phyloP scores from a whole-genome alignment of 1,284 basidiomycete genomes.

The Erythrobasidium hasegawianum region DNA sequence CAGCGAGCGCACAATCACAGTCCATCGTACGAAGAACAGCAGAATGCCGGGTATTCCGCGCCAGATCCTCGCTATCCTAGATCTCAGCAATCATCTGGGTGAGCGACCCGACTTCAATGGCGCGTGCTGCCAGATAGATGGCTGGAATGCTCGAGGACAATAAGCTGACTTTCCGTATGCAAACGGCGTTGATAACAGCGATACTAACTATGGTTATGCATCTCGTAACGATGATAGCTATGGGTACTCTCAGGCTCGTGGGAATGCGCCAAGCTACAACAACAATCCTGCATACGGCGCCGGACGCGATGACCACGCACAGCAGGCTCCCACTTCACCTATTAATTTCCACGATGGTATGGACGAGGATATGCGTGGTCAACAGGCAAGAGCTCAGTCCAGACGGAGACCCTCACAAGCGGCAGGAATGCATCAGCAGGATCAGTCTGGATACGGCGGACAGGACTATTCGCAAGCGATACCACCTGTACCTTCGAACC shows the following conservation, averaged over 20 bases:
- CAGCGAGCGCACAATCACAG: background rate
- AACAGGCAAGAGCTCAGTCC: background rate
- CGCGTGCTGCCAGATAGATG: too few species aligned
- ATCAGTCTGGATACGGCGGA: background rate
- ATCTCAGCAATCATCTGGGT: too few species aligned
- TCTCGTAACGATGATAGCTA: background rate
- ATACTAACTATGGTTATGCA: background rate
- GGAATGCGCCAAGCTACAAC: background rate
- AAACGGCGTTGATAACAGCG: background rate
- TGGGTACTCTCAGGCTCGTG: background rate
- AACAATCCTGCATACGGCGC: background rate
- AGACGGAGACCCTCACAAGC: constrained; percentile 1
- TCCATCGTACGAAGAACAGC: too few species aligned
- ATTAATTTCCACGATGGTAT: background rate
- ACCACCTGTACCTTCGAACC: background rate
- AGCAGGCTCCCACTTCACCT: background rate
- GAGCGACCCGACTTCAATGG: too few species aligned
- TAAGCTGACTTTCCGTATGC: too few species aligned
- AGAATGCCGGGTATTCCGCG: too few species aligned
- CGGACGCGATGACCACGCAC: background rate
- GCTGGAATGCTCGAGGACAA: too few species aligned
- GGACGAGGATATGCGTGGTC: background rate
- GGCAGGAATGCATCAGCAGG: background rate
- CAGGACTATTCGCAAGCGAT: background rate
- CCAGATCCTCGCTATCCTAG: too few species aligned